Percentiles rank a stretch among this genome's conserved stretches.
Evolutionary conservation across 2,329 filamentous ascomycete species (phyloP).

Genomic region (Trichothecium sympodiale): DNA sequence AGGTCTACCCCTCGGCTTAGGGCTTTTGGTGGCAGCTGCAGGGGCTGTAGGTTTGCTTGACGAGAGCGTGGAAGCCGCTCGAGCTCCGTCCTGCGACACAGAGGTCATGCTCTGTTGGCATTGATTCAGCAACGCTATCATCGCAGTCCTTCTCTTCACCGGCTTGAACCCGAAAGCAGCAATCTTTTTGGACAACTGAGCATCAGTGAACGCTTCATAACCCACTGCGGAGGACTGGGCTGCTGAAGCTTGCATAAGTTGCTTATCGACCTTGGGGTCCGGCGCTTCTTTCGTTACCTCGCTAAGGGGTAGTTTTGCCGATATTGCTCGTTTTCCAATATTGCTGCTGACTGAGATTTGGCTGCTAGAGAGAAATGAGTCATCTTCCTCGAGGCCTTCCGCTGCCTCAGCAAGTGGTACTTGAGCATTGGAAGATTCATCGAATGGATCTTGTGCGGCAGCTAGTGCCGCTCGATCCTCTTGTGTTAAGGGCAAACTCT

Average conservation of each 20-base stretch:
- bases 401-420: neutral
- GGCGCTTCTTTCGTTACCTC: neutral
- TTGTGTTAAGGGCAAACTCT: slow-evolving; percentile 4
- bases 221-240: slow-evolving; percentile 28
- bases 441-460: neutral
- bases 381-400: slow-evolving; percentile 3
- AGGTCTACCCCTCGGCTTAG: slow-evolving; percentile 21
- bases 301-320: too few species aligned
- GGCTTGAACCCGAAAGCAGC: slow-evolving; percentile 61
- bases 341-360: slow-evolving; percentile 10
- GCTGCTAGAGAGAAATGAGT: slow-evolving; percentile 10
- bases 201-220: slow-evolving; percentile 50
- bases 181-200: slow-evolving; percentile 51
- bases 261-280: neutral
- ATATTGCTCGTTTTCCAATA: neutral
- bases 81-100: slow-evolving; percentile 9
- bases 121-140: slow-evolving; percentile 58
- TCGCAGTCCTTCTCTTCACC: slow-evolving; percentile 54
- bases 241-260: slow-evolving; percentile 1
- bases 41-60: slow-evolving; percentile 4
- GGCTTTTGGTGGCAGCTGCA: slow-evolving; percentile 4
- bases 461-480: neutral
- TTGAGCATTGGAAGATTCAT: too few species aligned
- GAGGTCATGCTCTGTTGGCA: slow-evolving; percentile 56
- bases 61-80: slow-evolving; percentile 8